Conservation (phyloP, 129 eudicot species). For the Flaveria ramosissima region DNA sequence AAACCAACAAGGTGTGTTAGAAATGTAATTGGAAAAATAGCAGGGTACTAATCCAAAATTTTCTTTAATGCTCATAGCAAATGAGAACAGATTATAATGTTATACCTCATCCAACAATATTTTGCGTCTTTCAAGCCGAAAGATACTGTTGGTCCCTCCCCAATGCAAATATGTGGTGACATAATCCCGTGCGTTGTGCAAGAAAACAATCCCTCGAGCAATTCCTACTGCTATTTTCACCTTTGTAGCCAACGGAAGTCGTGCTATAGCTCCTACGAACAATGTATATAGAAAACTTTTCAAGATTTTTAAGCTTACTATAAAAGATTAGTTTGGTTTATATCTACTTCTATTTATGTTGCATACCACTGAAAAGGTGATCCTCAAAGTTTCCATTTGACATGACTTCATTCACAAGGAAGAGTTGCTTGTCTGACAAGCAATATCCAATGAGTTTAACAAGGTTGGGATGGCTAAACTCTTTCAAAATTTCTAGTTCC, state of each 20-base stretch:
- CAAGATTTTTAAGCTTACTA: background rate
- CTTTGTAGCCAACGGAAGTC: slow-evolving; percentile 18
- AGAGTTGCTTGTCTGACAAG: background rate
- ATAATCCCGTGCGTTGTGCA: background rate
- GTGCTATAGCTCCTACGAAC: slow-evolving; percentile 20
- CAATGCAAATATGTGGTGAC: background rate
- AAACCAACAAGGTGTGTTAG: slow-evolving; percentile 1
- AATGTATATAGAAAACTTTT: background rate
- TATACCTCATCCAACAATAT: slow-evolving; percentile 18
- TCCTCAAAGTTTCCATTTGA: slow-evolving; percentile 8
- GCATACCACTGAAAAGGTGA: slow-evolving; percentile 15
- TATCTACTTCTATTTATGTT: background rate
- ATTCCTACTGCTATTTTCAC: slow-evolving; percentile 25
- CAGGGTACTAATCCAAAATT: background rate
- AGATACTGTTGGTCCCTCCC: background rate
- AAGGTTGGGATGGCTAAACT: slow-evolving; percentile 32
- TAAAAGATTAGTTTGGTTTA: background rate
- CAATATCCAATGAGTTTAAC: slow-evolving; percentile 34
- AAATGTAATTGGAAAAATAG: background rate
- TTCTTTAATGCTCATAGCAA: background rate
- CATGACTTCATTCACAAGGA: slow-evolving; percentile 37
- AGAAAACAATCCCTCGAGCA: slow-evolving; percentile 26
- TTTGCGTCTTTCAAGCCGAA: slow-evolving; percentile 6
- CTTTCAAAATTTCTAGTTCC: slow-evolving; percentile 21
- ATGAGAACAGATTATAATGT: background rate